Evolutionary conservation across 73 alveolate genomes (phyloP).

Genomic region (Blepharisma stoltei): DNA sequence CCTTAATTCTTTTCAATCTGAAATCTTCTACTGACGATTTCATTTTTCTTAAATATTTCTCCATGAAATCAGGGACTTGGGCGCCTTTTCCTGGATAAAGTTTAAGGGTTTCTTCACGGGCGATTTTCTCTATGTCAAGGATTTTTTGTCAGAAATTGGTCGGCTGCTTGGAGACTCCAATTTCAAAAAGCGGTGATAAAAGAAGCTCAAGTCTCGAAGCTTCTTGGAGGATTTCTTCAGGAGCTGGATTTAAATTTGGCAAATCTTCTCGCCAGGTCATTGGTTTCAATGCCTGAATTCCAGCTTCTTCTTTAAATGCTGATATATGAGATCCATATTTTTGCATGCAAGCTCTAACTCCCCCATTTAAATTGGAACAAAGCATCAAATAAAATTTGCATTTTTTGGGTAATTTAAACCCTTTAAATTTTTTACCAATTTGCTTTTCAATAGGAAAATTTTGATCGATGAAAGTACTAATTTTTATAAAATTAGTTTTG

Average conservation of each 20-base stretch:
- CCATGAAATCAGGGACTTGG: conserved; percentile 80
- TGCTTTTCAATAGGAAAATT: too few species aligned
- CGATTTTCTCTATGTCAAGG: conserved; percentile 72
- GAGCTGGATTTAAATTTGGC: conserved; percentile 1
- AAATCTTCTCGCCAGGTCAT: conserved; percentile 26
- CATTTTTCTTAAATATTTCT: conserved; percentile 66
- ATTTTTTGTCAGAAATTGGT: conserved; percentile 58
- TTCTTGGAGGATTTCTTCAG: conserved; percentile 15
- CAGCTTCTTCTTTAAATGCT: conserved; percentile 15
- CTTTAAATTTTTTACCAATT: conserved; percentile 60
- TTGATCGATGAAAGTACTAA: too few species aligned
- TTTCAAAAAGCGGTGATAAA: conserved; percentile 17
- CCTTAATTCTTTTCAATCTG: conserved; percentile 74
- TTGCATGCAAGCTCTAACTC: conserved; percentile 61
- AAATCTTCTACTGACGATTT: conserved; percentile 81
- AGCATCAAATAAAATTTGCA: conserved; percentile 56
- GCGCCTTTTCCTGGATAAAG: conserved; percentile 83
- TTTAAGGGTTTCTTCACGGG: conserved; percentile 71
- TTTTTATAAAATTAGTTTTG: too few species aligned
- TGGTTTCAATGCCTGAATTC: background rate
- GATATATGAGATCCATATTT: conserved; percentile 57
- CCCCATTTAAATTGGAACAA: too few species aligned
- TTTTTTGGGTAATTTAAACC: conserved; percentile 54
- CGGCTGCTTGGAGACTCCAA: conserved; percentile 34
- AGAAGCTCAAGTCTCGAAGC: conserved; percentile 2